Conservation (phyloP, 257 asterid genomes). For the Penstemon newberryi region DNA sequence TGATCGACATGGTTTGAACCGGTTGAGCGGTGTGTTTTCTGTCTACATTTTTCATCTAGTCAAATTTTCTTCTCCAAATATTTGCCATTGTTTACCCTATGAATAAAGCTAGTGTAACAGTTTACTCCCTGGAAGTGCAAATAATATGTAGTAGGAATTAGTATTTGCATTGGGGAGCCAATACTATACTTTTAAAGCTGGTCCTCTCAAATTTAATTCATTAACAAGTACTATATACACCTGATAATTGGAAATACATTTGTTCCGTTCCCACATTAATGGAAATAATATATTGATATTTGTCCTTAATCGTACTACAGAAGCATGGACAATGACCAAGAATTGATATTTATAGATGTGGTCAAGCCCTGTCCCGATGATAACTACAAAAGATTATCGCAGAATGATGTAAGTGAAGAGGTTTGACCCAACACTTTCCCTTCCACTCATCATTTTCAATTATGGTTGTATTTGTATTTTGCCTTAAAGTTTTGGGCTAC, state of each 20-base stretch:
- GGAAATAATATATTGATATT: too few relatives aligned
- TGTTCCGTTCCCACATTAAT: background rate
- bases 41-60: background rate
- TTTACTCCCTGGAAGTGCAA: background rate
- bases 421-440: background rate
- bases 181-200: too few relatives aligned
- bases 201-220: too few relatives aligned
- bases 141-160: background rate
- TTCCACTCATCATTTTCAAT: background rate
- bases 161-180: too few relatives aligned
- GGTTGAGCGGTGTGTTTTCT: background rate
- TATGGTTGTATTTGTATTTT: background rate
- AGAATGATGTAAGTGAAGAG: background rate
- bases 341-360: background rate
- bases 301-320: background rate
- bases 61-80: background rate
- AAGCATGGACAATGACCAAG: background rate
- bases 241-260: too few relatives aligned
- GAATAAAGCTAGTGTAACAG: background rate
- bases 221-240: too few relatives aligned
- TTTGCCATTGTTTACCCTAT: background rate
- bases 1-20: conserved; percentile 58
- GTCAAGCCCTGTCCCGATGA: too few relatives aligned
- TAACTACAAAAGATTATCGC: too few relatives aligned
- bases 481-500: too few relatives aligned